Percentiles rank a stretch among this genome's conserved stretches.
These are phyloP conservation scores for Dichotomopilus funicola DNA, from an alignment of 2,329 filamentous ascomycete genomes.

Conservation along the genomic window DNA sequence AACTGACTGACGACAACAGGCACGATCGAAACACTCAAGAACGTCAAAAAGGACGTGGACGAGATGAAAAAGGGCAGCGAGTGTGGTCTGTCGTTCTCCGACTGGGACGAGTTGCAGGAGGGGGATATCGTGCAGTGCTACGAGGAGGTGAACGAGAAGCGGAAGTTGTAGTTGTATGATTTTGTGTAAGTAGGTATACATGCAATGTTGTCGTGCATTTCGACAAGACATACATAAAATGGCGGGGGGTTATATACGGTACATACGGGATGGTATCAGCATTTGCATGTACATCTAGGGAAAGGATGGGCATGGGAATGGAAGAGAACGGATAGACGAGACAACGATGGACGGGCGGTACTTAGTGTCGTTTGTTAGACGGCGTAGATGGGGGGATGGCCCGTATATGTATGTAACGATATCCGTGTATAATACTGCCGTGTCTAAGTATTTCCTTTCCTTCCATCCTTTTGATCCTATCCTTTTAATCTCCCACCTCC, in stretches of 20 bases:
- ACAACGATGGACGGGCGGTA: no score
- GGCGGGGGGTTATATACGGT: background rate
- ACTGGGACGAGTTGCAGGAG: conserved; percentile 68
- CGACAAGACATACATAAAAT: background rate
- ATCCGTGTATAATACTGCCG: conserved; percentile 3
- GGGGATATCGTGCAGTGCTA: conserved; percentile 88
- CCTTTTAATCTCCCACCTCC: background rate
- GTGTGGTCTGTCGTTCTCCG: conserved; percentile 80
- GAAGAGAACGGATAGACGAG: no score
- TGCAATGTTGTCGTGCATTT: background rate
- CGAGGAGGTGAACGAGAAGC: conserved; percentile 69
- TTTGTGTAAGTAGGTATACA: background rate
- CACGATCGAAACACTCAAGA: conserved; percentile 72
- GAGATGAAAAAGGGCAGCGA: conserved; percentile 92
- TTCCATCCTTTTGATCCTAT: background rate
- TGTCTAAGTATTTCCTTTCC: no score
- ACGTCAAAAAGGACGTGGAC: conserved; percentile 82
- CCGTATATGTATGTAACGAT: background rate
- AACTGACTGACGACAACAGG: conserved; percentile 44
- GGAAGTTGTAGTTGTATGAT: conserved; percentile 39
- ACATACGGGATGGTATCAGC: background rate
- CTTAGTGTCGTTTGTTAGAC: background rate
- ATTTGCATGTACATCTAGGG: background rate
- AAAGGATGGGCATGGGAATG: background rate
- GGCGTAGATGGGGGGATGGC: background rate